A percentile compares a stretch with the other conserved stretches of the same genome.
These are phyloP conservation scores for Rhizophagus clarus DNA, from an alignment of 192 early-diverging fungal species.

Conservation along the genomic window DNA sequence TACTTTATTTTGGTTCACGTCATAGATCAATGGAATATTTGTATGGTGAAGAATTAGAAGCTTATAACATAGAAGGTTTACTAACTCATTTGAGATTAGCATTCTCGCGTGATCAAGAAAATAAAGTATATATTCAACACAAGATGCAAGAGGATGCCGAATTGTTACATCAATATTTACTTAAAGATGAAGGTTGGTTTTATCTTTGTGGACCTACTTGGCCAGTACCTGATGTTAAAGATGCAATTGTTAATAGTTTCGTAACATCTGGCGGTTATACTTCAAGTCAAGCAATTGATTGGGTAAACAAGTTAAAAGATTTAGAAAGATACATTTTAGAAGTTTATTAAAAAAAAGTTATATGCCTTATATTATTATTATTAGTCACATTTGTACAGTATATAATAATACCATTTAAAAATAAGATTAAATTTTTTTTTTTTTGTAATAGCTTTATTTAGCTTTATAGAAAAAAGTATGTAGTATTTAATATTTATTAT, in stretches of 20 bases:
- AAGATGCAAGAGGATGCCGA: constrained; percentile 86
- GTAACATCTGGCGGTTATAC: constrained; percentile 60
- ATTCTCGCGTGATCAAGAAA: constrained; percentile 92
- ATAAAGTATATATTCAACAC: constrained; percentile 97
- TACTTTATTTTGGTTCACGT: constrained; percentile 95
- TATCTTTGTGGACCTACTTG: constrained; percentile 98
- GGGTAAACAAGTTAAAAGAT: constrained; percentile 91
- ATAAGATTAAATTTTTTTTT: too few species aligned
- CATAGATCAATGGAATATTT: constrained; percentile 92
- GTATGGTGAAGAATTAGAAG: constrained; percentile 97
- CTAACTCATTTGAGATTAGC: constrained; percentile 89
- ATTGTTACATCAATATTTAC: constrained; percentile 72
- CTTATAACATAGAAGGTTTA: constrained; percentile 86
- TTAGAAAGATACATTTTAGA: constrained; percentile 91
- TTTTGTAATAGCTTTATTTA: too few species aligned
- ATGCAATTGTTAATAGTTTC: constrained; percentile 85
- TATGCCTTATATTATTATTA: too few species aligned
- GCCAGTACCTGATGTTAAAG: constrained; percentile 92
- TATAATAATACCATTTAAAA: too few species aligned
- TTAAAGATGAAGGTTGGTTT: constrained; percentile 81
- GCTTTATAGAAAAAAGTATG: too few species aligned
- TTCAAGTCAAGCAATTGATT: constrained; percentile 62
- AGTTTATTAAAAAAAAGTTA: constrained; percentile 62
- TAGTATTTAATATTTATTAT: too few species aligned
- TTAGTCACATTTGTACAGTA: too few species aligned